Conservation (phyloP, 2,329 filamentous ascomycete species). For the Colletotrichum camelliae region DNA sequence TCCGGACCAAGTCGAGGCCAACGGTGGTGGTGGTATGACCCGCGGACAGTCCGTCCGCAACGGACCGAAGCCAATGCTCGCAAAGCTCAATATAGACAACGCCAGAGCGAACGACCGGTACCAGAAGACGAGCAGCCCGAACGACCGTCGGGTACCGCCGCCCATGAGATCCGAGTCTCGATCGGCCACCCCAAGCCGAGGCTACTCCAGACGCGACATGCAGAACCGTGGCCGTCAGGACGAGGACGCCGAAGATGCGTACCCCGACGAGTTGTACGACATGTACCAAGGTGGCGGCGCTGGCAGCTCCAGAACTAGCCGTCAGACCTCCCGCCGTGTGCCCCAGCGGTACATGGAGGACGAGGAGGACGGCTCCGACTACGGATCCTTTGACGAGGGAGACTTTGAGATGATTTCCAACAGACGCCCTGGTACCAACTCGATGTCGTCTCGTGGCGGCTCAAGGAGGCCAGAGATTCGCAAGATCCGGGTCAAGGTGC, state of each 20-base stretch:
- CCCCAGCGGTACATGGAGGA: constrained; percentile 76
- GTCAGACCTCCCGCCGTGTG: constrained; percentile 40
- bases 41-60: constrained; percentile 67
- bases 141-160: constrained; percentile 35
- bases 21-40: constrained; percentile 41
- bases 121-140: constrained; percentile 55
- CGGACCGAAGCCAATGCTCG: constrained; percentile 64
- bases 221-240: constrained; percentile 27
- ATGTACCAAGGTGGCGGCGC: constrained; percentile 53
- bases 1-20: constrained; percentile 78
- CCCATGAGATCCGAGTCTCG: constrained; percentile 41
- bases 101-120: constrained; percentile 58
- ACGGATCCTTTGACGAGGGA: constrained; percentile 73
- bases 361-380: constrained; percentile 75
- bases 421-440: constrained; percentile 49
- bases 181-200: constrained; percentile 47
- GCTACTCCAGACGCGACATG: constrained; percentile 28
- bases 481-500: constrained; percentile 90
- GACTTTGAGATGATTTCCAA: constrained; percentile 81
- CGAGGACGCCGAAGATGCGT: constrained; percentile 65
- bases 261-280: constrained; percentile 74
- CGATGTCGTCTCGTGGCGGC: constrained; percentile 54
- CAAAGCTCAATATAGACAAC: constrained; percentile 65
- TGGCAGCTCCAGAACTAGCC: constrained; percentile 44
- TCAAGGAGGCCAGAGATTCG: constrained; percentile 71